These are phyloP conservation scores for Ogataea methylovora DNA, from an alignment of 805 yeast genomes.

Conservation along the genomic window DNA sequence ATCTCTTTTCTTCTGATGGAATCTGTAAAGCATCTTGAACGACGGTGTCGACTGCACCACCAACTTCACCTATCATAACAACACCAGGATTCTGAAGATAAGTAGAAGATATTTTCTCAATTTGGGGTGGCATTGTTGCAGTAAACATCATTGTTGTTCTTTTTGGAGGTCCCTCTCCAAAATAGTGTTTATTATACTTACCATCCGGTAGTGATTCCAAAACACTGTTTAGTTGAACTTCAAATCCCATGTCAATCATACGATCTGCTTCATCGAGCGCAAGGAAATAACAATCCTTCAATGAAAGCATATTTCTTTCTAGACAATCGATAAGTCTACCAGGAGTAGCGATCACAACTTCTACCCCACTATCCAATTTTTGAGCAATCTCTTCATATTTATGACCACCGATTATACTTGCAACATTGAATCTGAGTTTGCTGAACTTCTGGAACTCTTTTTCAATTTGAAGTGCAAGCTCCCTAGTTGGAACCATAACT, in stretches of 20 bases:
- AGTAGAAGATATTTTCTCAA: slow-evolving; percentile 57
- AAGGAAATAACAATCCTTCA: slow-evolving; percentile 56
- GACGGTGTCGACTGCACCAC: slow-evolving; percentile 60
- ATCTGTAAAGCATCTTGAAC: slow-evolving; percentile 59
- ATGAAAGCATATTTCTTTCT: slow-evolving; percentile 53
- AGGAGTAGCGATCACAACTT: slow-evolving; percentile 87
- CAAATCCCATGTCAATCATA: slow-evolving; percentile 94
- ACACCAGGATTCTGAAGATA: slow-evolving; percentile 57
- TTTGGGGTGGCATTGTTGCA: slow-evolving; percentile 79
- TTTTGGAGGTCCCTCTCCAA: slow-evolving; percentile 12
- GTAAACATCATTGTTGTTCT: slow-evolving; percentile 85
- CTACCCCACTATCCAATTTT: slow-evolving; percentile 57
- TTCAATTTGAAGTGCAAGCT: slow-evolving; percentile 83
- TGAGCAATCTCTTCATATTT: slow-evolving; percentile 65
- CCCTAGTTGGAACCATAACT: slow-evolving; percentile 88
- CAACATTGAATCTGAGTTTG: slow-evolving; percentile 36
- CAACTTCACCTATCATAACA: slow-evolving; percentile 60
- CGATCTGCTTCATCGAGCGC: slow-evolving; percentile 93
- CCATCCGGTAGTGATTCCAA: slow-evolving; percentile 45
- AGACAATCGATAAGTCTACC: slow-evolving; percentile 82
- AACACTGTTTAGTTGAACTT: slow-evolving; percentile 63
- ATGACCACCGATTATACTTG: slow-evolving; percentile 86
- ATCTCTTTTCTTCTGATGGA: slow-evolving; percentile 34
- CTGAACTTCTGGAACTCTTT: slow-evolving; percentile 39
- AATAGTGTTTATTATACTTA: slow-evolving; percentile 31